Base-by-base conservation (phyloP, 306 rosid species). In the Cyclanthera cordifolia region DNA sequence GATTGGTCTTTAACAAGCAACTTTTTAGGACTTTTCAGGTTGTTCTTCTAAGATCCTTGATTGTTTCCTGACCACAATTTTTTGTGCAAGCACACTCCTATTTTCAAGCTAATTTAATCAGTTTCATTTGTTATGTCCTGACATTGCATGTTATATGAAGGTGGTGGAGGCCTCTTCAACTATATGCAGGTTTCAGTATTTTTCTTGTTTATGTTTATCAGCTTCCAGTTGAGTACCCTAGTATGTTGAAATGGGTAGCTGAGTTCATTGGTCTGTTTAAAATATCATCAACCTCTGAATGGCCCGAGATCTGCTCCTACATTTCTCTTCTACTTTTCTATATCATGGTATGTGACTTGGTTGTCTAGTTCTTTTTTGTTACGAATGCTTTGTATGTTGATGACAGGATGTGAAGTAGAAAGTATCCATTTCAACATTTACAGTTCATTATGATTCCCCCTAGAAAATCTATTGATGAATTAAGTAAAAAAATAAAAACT, bases 1-100 rank as follows among this genome's bases (percentile, higher is more conserved):
- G 95, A 90, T 69, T 94, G 99, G 99, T 94, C 97, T 71, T 82
- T 94, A 76, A 85, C 99, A 41, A 90, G 97, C 85, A 94, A 94
- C 79, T 94, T 94, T 82, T 85, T 90, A 67, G 95, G 99, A 69
- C 95, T 94, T 76, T 94, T 94, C 84, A 87, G 99, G 99, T 94
- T 66, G 65, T 76, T 74, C 65, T 67, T 28, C 69, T 32, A 45
- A 27, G 32, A 48, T 49, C 8, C 61, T 56, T 34, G 30, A 50
- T 34, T 56, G 3, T 46, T 34, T 53, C 32, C 63, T 64, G 15
- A 28, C 66, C 39, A 58, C 13, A 13, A 48, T 49, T 12, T 50
- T 50, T 30, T 24, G 48, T n/a, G 30, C 48, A 51, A 2, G 54
- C 11, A n/a, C 52, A 63, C 69, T 34, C 41, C n/a, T 48, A 48